Conservation (phyloP, 257 asterid genomes). For the Solanum neorickii region DNA sequence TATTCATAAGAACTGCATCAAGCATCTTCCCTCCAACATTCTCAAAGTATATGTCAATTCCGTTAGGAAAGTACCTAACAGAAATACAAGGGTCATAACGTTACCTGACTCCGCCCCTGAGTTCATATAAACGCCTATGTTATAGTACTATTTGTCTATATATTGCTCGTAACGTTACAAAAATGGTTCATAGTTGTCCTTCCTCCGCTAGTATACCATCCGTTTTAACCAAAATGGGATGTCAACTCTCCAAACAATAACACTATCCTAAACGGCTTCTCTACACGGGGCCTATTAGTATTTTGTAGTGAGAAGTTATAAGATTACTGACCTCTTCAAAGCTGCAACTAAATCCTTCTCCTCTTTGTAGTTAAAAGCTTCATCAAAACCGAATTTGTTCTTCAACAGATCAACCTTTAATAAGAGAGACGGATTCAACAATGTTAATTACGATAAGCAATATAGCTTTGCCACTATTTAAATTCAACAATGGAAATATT, state of each 20-base stretch:
- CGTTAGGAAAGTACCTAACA: neutral
- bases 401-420: slow-evolving; percentile 22
- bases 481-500: neutral
- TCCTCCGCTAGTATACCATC: neutral
- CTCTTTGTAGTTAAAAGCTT: slow-evolving; percentile 27
- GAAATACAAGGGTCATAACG: neutral
- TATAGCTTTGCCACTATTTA: neutral
- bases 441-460: neutral
- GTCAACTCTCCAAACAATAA: neutral
- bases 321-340: slow-evolving; percentile 10
- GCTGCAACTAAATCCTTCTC: slow-evolving; percentile 4
- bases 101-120: neutral
- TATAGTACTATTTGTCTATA: neutral
- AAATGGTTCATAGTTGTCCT: neutral
- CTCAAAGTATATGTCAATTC: neutral
- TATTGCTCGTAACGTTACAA: neutral
- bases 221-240: neutral
- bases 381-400: slow-evolving; percentile 20
- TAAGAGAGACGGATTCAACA: neutral
- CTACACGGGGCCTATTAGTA: neutral
- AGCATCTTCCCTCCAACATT: neutral
- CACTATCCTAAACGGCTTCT: neutral
- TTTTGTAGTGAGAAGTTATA: neutral
- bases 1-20: neutral
- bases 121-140: neutral